Evolutionary conservation across 2,329 filamentous ascomycete genomes (phyloP).

Genomic region (Periconia sp.): DNA sequence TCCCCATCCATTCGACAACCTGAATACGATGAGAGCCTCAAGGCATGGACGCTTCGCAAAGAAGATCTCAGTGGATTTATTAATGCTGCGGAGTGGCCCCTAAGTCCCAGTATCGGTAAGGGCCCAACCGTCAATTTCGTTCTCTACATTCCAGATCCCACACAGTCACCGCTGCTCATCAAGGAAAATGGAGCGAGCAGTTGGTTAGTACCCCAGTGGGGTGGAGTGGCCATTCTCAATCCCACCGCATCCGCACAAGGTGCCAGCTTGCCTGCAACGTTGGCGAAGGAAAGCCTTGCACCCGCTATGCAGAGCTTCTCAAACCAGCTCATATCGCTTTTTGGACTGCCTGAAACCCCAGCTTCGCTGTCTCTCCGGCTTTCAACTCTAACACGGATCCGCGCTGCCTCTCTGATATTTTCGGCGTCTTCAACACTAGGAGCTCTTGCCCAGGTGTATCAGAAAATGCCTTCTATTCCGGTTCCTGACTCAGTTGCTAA

Average conservation of each 20-base stretch:
- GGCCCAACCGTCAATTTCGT: constrained; percentile 97
- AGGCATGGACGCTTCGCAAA: constrained; percentile 74
- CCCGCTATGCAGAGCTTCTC: constrained; percentile 89
- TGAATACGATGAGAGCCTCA: constrained; percentile 57
- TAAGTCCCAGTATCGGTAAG: constrained; percentile 90
- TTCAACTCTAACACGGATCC: constrained; percentile 82
- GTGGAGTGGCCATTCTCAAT: constrained; percentile 75
- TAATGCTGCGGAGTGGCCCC: constrained; percentile 96
- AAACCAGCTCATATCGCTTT: constrained; percentile 83
- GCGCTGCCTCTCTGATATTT: constrained; percentile 82
- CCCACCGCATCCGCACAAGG: constrained; percentile 36
- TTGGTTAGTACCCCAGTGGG: constrained; percentile 98
- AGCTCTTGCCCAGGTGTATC: constrained; percentile 83
- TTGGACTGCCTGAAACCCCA: constrained; percentile 82
- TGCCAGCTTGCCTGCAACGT: constrained; percentile 51
- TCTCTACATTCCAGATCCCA: constrained; percentile 80
- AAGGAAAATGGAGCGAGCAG: constrained; percentile 69
- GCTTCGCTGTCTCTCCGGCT: constrained; percentile 81
- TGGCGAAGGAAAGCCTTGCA: constrained; percentile 71
- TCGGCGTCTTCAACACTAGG: constrained; percentile 93
- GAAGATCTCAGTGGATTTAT: constrained; percentile 93
- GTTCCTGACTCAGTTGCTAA: constrained; percentile 88
- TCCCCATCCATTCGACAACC: constrained; percentile 67
- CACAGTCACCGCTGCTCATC: constrained; percentile 65
- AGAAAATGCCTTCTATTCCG: constrained; percentile 83